Percentiles rank a stretch among this genome's conserved stretches.
These are phyloP conservation scores for Pinus albicaulis DNA, from an alignment of 75 land plant genomes.

Conservation along the genomic window DNA sequence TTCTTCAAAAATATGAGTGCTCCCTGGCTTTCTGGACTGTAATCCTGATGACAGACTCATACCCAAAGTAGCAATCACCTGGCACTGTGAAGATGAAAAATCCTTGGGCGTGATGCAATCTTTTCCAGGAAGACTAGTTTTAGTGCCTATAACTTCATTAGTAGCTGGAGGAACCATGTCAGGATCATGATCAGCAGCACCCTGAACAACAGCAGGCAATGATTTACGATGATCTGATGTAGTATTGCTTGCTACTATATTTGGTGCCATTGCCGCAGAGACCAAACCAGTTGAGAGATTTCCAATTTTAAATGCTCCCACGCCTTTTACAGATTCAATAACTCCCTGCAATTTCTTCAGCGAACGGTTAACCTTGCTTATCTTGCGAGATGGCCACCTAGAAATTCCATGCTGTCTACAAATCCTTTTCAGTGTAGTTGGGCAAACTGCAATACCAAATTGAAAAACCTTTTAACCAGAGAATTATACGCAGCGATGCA, in stretches of 20 bases:
- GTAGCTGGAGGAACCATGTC: constrained; percentile 10
- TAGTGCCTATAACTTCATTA: constrained; percentile 1
- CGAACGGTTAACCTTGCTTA: constrained; percentile 58
- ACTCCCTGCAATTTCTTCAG: constrained; percentile 40
- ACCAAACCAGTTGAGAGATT: constrained; percentile 41
- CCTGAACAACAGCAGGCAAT: constrained; percentile 21
- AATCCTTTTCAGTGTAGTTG: constrained; percentile 56
- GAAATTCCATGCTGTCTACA: constrained; percentile 61
- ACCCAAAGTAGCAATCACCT: neutral
- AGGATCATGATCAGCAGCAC: constrained; percentile 17
- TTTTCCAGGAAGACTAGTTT: constrained; percentile 1
- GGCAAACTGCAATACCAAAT: constrained; percentile 68
- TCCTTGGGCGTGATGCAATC: neutral
- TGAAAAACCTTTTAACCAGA: neutral
- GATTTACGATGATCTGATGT: constrained; percentile 1
- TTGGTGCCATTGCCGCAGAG: constrained; percentile 45
- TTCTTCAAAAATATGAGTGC: neutral
- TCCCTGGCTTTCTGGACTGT: neutral
- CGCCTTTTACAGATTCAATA: constrained; percentile 45
- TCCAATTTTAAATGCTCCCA: constrained; percentile 51
- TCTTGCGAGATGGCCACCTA: constrained; percentile 65
- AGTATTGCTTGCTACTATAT: neutral
- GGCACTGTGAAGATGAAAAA: neutral
- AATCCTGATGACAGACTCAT: neutral
- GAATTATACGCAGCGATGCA: neutral